Percentiles rank a stretch among this genome's conserved stretches.
These are phyloP conservation scores for Straminergon stramineum DNA, from an alignment of 225 moss, liverwort and hornwort genomes.

Conservation along the genomic window DNA sequence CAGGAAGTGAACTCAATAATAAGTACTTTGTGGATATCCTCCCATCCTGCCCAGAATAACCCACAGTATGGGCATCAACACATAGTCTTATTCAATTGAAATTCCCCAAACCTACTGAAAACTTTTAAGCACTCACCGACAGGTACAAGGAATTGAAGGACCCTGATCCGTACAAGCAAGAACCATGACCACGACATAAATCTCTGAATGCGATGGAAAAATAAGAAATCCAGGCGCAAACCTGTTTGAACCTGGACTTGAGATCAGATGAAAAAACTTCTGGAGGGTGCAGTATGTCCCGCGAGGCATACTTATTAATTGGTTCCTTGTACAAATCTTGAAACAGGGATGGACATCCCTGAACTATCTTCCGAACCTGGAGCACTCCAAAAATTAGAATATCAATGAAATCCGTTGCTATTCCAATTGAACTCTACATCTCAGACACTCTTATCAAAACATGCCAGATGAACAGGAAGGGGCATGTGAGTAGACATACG, in stretches of 20 bases:
- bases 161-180: background rate
- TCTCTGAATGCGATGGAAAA: background rate
- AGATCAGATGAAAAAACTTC: constrained; percentile 33
- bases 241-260: constrained; percentile 53
- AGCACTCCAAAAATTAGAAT: background rate
- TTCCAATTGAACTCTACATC: background rate
- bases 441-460: background rate
- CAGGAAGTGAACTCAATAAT: constrained; percentile 68
- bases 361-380: constrained; percentile 89
- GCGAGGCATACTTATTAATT: constrained; percentile 37
- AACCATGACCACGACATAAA: background rate
- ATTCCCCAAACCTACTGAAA: background rate
- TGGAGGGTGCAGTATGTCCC: constrained; percentile 55
- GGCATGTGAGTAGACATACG: background rate
- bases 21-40: constrained; percentile 38
- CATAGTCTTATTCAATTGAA: background rate
- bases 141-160: background rate
- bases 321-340: constrained; percentile 54
- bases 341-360: constrained; percentile 66
- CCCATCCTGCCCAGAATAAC: constrained; percentile 30
- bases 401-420: background rate
- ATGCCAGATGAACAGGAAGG: background rate
- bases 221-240: background rate
- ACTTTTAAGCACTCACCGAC: background rate
- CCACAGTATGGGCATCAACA: background rate